Evolutionary conservation across 2,329 filamentous ascomycete species (phyloP), one percentile per base, ranked within the genome.

Genomic region (Elsinoe batatas): DNA sequence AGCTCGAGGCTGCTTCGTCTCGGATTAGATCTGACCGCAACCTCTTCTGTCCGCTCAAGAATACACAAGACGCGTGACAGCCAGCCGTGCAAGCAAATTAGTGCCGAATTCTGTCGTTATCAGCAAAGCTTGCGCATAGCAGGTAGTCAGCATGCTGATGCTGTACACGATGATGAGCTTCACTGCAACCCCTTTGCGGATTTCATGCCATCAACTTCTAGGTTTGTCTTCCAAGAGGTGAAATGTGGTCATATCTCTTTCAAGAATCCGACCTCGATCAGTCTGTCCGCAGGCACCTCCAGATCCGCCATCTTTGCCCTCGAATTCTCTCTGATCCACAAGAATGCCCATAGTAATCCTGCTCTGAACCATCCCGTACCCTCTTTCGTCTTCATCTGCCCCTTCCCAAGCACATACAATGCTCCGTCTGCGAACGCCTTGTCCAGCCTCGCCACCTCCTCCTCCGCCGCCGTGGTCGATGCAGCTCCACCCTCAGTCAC

Each of bases 281-380:
- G 65, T 49, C 77, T 75, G 58, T 85, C 82, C 58, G 79, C 76
- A 0, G 78, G 75, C 40, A 85, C 69, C 49, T 77, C 70, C 57
- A 86, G 67, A 61, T 82, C 82, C 12, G 82, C 80, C 68, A 86
- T 79, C 72, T 86, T 87, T 1, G 79, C 77, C 53, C 83, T 70
- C 11, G 80, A 81, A 61, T 85, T 86, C 37, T 87, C 83, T 30
- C 83, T 69, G 51, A 85, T 75, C 73, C 82, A 86, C 58, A 87
- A 66, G 59, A 85, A 87, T 0, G 74, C 68, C 49, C 71, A 71
- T 10, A 87, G 65, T 5, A 81, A 49, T 1, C 76, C 56, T 42
- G 69, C 72, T 11, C 79, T 71, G 10, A 74, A 56, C 3, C 77
- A 61, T 6, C 69, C 70, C 12, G 70, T 74, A 1, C 68, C 71